Conservation (phyloP, 768 basidiomycete genomes). For the Megacollybia marginata region DNA sequence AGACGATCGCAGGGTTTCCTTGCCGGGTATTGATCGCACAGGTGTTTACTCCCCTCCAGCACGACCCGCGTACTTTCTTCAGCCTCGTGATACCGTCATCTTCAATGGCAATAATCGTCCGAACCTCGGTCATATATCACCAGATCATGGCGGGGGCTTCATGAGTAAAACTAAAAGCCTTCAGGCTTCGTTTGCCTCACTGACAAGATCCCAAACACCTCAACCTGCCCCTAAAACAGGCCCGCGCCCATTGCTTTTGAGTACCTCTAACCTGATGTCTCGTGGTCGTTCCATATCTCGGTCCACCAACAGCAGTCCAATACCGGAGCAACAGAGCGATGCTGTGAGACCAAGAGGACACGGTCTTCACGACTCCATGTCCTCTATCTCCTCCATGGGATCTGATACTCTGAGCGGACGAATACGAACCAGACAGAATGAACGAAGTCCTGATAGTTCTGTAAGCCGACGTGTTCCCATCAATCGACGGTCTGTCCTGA, state of each 20-base stretch:
- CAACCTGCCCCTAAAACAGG: slow-evolving; percentile 36
- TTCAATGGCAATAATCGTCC: slow-evolving; percentile 22
- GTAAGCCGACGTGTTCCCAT: slow-evolving; percentile 54
- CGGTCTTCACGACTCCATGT: slow-evolving; percentile 37
- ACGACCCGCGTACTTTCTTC: slow-evolving; percentile 49
- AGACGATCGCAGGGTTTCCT: slow-evolving; percentile 28
- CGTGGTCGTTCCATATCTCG: slow-evolving; percentile 17
- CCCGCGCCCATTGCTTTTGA: slow-evolving; percentile 63
- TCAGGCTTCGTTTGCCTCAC: slow-evolving; percentile 35
- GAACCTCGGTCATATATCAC: slow-evolving; percentile 2
- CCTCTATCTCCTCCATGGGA: slow-evolving; percentile 51
- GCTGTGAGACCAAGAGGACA: slow-evolving; percentile 11
- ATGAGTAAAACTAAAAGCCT: slow-evolving; percentile 30
- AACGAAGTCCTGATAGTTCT: slow-evolving; percentile 49
- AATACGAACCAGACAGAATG: slow-evolving; percentile 32
- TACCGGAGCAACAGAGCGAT: slow-evolving; percentile 12
- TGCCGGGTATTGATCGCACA: slow-evolving; percentile 28
- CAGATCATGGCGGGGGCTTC: slow-evolving; percentile 19
- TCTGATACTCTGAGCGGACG: slow-evolving; percentile 36
- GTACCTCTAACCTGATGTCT: slow-evolving; percentile 37
- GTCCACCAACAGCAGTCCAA: slow-evolving; percentile 28
- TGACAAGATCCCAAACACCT: slow-evolving; percentile 24
- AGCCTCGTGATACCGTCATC: slow-evolving; percentile 49
- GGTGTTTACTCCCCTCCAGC: slow-evolving; percentile 45
- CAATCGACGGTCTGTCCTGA: slow-evolving; percentile 62